Evolutionary conservation across 345 rosid species (phyloP).

Genomic region (Syzygium aromaticum): DNA sequence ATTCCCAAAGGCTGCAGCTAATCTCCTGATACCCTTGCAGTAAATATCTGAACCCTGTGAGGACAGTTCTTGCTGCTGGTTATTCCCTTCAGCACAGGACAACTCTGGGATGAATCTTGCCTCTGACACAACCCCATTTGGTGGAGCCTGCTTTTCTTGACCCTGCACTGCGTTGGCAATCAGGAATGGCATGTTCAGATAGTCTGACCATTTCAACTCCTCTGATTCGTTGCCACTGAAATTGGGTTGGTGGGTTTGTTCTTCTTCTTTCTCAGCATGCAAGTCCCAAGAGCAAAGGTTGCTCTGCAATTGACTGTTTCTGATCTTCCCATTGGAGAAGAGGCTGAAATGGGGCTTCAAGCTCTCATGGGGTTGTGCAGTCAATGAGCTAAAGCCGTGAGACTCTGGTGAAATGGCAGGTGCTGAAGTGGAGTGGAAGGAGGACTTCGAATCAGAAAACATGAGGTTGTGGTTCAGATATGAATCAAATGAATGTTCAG

Average conservation of each 20-base stretch:
- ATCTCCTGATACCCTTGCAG: conserved; percentile 8
- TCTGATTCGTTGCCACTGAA: neutral
- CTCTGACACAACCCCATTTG: neutral
- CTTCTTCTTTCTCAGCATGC: neutral
- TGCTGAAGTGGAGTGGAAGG: neutral
- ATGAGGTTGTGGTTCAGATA: conserved; percentile 1
- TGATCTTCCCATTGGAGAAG: neutral
- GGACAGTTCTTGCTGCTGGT: neutral
- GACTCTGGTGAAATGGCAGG: neutral
- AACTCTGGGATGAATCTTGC: neutral
- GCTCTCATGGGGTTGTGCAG: neutral
- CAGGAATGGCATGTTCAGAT: conserved; percentile 8
- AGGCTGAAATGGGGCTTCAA: neutral
- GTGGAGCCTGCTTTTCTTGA: conserved; percentile 3
- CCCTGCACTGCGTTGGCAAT: neutral
- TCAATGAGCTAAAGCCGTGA: neutral
- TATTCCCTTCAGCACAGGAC: neutral
- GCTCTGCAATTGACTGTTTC: neutral
- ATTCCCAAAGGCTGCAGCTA: conserved; percentile 5
- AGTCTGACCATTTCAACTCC: conserved; percentile 13
- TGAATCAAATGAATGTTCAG: neutral
- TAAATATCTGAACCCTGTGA: conserved; percentile 6
- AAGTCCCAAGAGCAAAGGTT: neutral
- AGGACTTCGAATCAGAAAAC: neutral
- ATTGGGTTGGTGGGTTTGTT: neutral